Base-by-base conservation (phyloP, 768 basidiomycete genomes). In the Suillus alpinus region DNA sequence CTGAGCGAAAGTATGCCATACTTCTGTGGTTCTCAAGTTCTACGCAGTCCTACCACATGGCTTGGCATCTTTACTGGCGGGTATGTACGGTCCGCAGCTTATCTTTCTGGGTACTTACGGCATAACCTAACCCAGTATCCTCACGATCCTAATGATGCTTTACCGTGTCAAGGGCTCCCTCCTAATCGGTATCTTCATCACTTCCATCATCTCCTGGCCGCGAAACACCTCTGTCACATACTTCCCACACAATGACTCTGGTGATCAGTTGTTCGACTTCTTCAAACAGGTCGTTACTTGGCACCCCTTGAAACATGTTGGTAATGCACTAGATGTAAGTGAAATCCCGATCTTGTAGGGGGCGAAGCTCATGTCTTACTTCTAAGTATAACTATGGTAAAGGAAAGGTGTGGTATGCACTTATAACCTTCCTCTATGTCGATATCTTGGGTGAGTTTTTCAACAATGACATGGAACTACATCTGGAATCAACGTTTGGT, bases 401-500 rank as follows among this genome's bases (percentile, higher is more conserved):
- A 61, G 90, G 90, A 51, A 82, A 76, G 39, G 88, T 93, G 29
- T 94, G 92, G 92, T 92, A 94, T 71, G 92, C 92, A 6, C 80
- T 94, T 31, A 76, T 92, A 70, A 94, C 92, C 0, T 92, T 95
- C 84, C 83, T 95, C 58, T 94, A 94, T 70, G 92, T 94, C 66
- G 91, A 92, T 73, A 90, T 93, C 63, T 81, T 91, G 67, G 88
- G 86, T 87, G 65, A 50, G 81, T 34, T 18, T 12, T 41, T 49
- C 32, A 50, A 7, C 6, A 12, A 29, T 41, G 16, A n/a, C 23
- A 31, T 56, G 18, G 60, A 36, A 20, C 56, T 81, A 10, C 13
- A 2, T 16, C 32, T 39, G 46, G 41, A 20, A 36, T 23, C 18
- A 32, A n/a, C 43, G 36, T 23, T 37, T 56, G 59, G 14, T 58